Base-by-base conservation (phyloP, 352 stramenopile genomes). In the Phytophthora megakarya region DNA sequence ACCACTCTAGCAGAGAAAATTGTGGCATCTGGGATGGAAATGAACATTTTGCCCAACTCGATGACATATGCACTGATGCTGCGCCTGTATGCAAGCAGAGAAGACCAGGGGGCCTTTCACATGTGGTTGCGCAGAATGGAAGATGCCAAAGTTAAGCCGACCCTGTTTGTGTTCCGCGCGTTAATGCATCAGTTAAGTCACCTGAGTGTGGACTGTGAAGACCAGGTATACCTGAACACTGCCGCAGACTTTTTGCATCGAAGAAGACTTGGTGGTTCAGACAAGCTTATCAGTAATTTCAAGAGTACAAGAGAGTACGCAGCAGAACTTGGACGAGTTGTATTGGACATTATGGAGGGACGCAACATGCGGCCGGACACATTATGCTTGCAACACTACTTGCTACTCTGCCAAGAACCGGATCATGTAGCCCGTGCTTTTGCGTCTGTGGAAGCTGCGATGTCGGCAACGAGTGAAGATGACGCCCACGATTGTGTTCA, bases 51-150 rank as follows among this genome's bases (percentile, higher is more conserved):
- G 38, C 69, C 84, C 13, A 90, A 88, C 46, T 82, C 78, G 11
- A 90, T 90, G 84, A 90, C 81, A 11, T 90, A 88, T 50, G 86
- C 81, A 44, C 45, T 92, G 23, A 86, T 92, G 80, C 60, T 92
- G 35, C 73, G 78, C 22, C 61, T 92, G 49, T 89, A 86, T 26
- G 79, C 80, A 26, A 72, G 54, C 13, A 67, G 61, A 26, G 75
- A 80, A 21, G 62, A 89, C 54, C 69, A 79, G 25, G 58, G 72
- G n/a, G 69, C 53, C 0, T 87, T 92, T 42, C 47, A 80, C 33
- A 8, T 18, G 5, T 92, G 83, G 83, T 79, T 67, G 48, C 52
- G 61, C 19, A 70, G 73, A 32, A 88, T 90, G 80, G 65, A 69
- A 18, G 23, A 66, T 5, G 72, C 63, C 8, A 64, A 76, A 7